Evolutionary conservation across 768 basidiomycete species (phyloP).

Genomic region (Cystobasidium ongulense): DNA sequence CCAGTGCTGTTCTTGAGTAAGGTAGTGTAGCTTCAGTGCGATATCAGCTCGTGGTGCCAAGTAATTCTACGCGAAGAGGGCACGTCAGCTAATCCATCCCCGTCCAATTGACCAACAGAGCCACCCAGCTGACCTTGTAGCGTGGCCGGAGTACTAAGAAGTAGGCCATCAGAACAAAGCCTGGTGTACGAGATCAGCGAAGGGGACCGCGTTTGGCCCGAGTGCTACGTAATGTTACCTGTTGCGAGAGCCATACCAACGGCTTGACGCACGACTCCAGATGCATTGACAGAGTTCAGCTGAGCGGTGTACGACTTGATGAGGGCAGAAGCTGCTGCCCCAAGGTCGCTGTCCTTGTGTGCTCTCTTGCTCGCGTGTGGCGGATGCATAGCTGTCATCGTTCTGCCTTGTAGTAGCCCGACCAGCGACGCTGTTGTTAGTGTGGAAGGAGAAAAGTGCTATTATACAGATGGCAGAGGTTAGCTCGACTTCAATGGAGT

Average conservation of each 20-base stretch:
- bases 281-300: constrained; percentile 18
- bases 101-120: background rate
- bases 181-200: background rate
- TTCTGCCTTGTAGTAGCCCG: no score
- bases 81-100: no score
- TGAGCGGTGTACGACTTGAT: constrained; percentile 11
- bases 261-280: constrained; percentile 7
- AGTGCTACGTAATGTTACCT: background rate
- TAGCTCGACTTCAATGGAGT: background rate
- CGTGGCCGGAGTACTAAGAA: constrained; percentile 7
- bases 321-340: constrained; percentile 14
- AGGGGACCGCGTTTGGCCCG: background rate
- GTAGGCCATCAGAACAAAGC: constrained; percentile 1
- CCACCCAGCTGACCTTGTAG: background rate
- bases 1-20: background rate
- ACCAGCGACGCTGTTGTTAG: no score
- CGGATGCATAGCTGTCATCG: background rate
- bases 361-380: background rate
- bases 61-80: no score
- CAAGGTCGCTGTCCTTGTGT: background rate
- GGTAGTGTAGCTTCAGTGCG: background rate
- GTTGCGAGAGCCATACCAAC: background rate
- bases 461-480: no score
- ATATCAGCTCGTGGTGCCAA: background rate
- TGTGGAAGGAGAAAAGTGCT: no score